These are phyloP conservation scores for Amanita jacksonii DNA, from an alignment of 768 basidiomycete species.

Conservation along the genomic window DNA sequence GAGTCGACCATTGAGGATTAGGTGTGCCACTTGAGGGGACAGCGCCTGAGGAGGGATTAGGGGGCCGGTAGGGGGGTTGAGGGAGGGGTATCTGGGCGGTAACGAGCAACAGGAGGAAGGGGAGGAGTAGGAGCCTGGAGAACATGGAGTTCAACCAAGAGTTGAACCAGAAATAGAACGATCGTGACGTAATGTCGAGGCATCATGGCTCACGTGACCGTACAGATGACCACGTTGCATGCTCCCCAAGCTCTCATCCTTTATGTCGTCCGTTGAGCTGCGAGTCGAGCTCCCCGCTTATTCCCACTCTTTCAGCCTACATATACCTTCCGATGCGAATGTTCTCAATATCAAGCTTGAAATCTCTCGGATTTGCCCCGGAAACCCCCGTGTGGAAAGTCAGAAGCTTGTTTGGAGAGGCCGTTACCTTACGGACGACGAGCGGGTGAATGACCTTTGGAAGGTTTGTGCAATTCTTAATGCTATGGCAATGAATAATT, in stretches of 20 bases:
- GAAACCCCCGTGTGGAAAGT: conserved; percentile 57
- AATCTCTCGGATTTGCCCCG: conserved; percentile 51
- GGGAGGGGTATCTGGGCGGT: conserved; percentile 56
- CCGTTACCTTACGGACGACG: conserved; percentile 52
- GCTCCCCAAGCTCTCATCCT: conserved; percentile 6
- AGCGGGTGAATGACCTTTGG: conserved; percentile 62
- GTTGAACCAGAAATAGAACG: conserved; percentile 9
- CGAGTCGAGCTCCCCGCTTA: conserved; percentile 73
- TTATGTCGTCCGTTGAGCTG: conserved; percentile 38
- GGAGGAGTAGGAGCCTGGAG: conserved; percentile 16
- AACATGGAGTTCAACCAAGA: conserved; percentile 17
- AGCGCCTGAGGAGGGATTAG: conserved; percentile 47
- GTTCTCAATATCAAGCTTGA: conserved; percentile 59
- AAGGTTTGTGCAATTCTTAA: conserved; percentile 34
- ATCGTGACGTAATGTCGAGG: conserved; percentile 16
- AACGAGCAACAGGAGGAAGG: conserved; percentile 19
- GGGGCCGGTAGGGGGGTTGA: conserved; percentile 54
- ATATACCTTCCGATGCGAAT: conserved; percentile 36
- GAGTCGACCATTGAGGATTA: conserved; percentile 73
- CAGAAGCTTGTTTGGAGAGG: conserved; percentile 75
- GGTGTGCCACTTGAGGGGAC: conserved; percentile 36
- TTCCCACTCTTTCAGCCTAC: conserved; percentile 53
- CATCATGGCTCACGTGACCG: conserved; percentile 17
- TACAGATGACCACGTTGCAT: conserved; percentile 19
- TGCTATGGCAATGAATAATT: conserved; percentile 10